These are phyloP conservation scores for Leishmania lainsoni DNA, from an alignment of 208 protist species.

Conservation along the genomic window DNA sequence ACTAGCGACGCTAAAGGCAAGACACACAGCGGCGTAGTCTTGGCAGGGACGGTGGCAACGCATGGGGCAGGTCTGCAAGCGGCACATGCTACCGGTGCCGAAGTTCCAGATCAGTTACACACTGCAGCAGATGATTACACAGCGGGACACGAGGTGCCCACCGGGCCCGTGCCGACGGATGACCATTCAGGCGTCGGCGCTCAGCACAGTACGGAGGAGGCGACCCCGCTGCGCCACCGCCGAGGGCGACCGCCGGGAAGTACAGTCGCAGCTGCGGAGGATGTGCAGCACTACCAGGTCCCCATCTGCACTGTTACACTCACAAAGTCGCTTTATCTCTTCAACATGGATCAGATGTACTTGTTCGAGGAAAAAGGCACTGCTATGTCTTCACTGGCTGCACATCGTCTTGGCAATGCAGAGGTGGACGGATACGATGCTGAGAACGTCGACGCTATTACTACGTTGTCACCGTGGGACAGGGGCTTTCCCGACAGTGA, in stretches of 20 bases:
- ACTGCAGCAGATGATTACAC: no score
- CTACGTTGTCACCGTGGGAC: neutral
- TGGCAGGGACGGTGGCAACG: neutral
- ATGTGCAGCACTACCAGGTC: constrained; percentile 25
- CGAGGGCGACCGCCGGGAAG: neutral
- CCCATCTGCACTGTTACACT: constrained; percentile 42
- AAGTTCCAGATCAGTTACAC: neutral
- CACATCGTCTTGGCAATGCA: neutral
- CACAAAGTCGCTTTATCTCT: constrained; percentile 37
- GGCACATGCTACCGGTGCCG: neutral
- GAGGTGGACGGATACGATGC: neutral
- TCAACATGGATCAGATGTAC: constrained; percentile 60
- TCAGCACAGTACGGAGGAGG: neutral
- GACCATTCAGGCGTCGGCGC: neutral
- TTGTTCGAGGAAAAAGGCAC: neutral
- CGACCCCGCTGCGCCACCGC: neutral
- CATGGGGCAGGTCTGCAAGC: neutral
- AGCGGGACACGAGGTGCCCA: neutral
- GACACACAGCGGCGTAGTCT: neutral
- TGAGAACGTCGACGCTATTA: neutral
- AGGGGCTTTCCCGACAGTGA: neutral
- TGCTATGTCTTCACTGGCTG: neutral
- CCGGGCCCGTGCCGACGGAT: neutral
- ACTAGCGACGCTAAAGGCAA: neutral
- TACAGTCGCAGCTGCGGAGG: neutral